Base-by-base conservation (phyloP, 192 early-diverging fungal species). In the Glomus cerebriforme region DNA sequence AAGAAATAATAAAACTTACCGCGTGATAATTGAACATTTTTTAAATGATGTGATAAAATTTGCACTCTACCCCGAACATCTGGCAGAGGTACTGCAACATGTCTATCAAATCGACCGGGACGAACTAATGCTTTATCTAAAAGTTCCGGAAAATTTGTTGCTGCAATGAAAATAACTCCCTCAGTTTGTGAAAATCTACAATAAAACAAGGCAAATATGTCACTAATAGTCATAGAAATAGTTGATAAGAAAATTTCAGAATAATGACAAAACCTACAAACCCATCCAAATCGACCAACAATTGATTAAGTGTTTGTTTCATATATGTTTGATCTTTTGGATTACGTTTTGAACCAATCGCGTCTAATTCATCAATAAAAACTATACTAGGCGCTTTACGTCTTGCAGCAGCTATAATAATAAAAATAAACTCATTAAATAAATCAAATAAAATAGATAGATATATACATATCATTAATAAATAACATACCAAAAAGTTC, bases 311-410 rank as follows among this genome's bases (percentile, higher is more conserved):
- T 7, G 98, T 99, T 82, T 99, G 97, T 78, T 96, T 93, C 94
- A 97, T 97, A 78, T 97, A 96, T 6, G 92, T 93, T 82, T 98
- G 96, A 79, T 99, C 98, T 81, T 95, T 95, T 49, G 91, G 90
- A 79, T 91, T 95, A 49, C 97, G 92, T 82, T 96, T 97, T 66
- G 92, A 92, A 24, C 98, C 97, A 80, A 99, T 96, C 0, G 97
- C 96, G 85, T 99, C 98, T 69, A 99, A 89, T 82, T 99, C 98
- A 85, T 99, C 98, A 83, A 99, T 99, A 85, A 99, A 99, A 9
- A 99, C 92, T 71, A 95, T 96, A 81, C 92, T 92, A 17, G 95
- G 95, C 10, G 95, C 88, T 63, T 92, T 89, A 17, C 86, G 81
- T 43, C 92, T 89, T 24, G 95, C 95, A 7, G 93, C 92, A 29